A percentile compares a stretch with the other conserved stretches of the same genome.
These are phyloP conservation scores for Avena atlantica DNA, from an alignment of 176 grass and related monocot genomes.

Conservation along the genomic window DNA sequence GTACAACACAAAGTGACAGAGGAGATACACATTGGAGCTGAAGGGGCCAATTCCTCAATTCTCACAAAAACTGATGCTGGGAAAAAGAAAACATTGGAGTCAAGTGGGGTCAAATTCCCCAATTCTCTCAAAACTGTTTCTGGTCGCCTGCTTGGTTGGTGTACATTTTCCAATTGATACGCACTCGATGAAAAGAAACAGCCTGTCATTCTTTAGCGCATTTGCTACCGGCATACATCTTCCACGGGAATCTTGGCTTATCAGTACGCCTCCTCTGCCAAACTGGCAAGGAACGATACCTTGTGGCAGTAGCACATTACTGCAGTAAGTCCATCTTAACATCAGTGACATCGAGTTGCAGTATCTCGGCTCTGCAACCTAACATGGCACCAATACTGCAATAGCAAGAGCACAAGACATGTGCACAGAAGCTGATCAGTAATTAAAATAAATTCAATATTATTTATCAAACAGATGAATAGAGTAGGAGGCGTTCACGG, in stretches of 20 bases:
- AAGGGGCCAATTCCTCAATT: background rate
- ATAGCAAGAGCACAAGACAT: constrained; percentile 23
- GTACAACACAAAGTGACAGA: background rate
- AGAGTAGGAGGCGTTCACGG: background rate
- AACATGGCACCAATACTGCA: constrained; percentile 79
- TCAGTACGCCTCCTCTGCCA: background rate
- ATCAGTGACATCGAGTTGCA: constrained; percentile 88
- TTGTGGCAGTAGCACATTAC: background rate
- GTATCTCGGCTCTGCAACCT: constrained; percentile 80
- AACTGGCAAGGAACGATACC: background rate
- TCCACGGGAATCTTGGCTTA: background rate
- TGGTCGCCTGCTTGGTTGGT: background rate
- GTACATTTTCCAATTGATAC: background rate
- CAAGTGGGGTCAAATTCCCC: background rate
- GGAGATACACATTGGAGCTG: no score
- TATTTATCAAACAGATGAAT: background rate
- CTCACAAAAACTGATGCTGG: background rate
- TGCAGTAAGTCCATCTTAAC: constrained; percentile 86
- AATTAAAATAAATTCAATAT: constrained; percentile 16
- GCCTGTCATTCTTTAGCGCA: background rate
- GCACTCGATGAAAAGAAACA: background rate
- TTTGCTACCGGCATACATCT: background rate
- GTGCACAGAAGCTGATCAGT: constrained; percentile 16
- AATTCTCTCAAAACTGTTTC: background rate
- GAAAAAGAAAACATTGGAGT: background rate